Conservation (phyloP, 2,329 filamentous ascomycete genomes). For the Akanthomyces dipterigenus region DNA sequence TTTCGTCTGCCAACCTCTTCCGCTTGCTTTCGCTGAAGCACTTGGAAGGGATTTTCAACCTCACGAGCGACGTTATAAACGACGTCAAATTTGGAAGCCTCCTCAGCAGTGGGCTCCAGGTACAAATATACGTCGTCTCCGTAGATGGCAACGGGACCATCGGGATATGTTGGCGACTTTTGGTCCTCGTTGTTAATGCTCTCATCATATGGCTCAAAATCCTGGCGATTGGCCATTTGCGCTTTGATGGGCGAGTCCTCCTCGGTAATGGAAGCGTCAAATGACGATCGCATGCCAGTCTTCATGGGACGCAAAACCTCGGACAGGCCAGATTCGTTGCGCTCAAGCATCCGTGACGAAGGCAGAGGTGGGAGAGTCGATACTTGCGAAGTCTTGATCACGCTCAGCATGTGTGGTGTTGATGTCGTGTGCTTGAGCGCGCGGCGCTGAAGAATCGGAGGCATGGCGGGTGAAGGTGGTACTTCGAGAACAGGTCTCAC, state of each 20-base stretch:
- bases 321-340: slow-evolving; percentile 55
- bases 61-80: slow-evolving; percentile 81
- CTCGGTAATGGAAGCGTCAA: slow-evolving; percentile 42
- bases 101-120: slow-evolving; percentile 69
- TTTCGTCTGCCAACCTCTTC: slow-evolving; percentile 25
- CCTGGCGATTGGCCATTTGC: slow-evolving; percentile 54
- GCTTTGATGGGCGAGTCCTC: slow-evolving; percentile 53
- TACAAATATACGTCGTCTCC: slow-evolving; percentile 72
- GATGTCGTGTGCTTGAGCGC: slow-evolving; percentile 62
- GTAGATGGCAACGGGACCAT: slow-evolving; percentile 77
- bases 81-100: slow-evolving; percentile 71
- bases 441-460: slow-evolving; percentile 54
- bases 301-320: slow-evolving; percentile 49
- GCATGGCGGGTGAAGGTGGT: slow-evolving; percentile 47
- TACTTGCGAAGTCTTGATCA: slow-evolving; percentile 46
- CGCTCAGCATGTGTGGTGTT: slow-evolving; percentile 59
- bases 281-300: slow-evolving; percentile 28
- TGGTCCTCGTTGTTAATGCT: slow-evolving; percentile 70
- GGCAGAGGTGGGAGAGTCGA: slow-evolving; percentile 47
- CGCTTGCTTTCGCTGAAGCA: slow-evolving; percentile 22
- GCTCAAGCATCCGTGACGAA: slow-evolving; percentile 53
- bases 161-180: slow-evolving; percentile 75
- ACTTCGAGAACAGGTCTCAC: slow-evolving; percentile 45
- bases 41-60: slow-evolving; percentile 67
- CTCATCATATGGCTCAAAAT: slow-evolving; percentile 52